These are phyloP conservation scores for Cercospora zeae-maydis DNA, from an alignment of 2,329 filamentous ascomycete genomes.

Conservation along the genomic window DNA sequence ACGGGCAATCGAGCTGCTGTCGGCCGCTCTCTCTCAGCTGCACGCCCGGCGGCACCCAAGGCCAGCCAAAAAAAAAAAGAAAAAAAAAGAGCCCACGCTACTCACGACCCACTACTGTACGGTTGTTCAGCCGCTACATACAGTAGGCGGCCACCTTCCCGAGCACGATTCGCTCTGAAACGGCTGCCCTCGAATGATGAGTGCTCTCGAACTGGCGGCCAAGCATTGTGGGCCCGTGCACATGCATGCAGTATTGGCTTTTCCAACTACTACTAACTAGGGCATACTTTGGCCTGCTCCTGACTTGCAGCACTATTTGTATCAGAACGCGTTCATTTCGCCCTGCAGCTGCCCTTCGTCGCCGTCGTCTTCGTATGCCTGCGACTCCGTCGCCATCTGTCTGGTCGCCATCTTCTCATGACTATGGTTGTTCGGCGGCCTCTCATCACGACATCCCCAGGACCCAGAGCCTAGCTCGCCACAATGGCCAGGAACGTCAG, in stretches of 20 bases:
- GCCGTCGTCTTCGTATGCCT: not conserved
- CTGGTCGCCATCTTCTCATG: not conserved
- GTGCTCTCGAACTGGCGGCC: constrained; percentile 3
- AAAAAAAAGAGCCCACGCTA: constrained; percentile 5
- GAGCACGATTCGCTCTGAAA: constrained; percentile 12
- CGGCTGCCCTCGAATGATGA: constrained; percentile 4
- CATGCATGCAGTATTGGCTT: not conserved
- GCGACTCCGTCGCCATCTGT: not conserved
- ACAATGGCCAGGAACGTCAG: constrained; percentile 9
- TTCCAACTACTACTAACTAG: not conserved
- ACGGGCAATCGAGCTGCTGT: not conserved
- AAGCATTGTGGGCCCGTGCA: constrained; percentile 8
- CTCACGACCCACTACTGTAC: constrained; percentile 1
- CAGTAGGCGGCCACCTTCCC: not conserved
- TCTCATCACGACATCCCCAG: not conserved
- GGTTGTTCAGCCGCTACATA: not conserved
- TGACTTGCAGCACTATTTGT: constrained; percentile 3
- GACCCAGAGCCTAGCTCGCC: not conserved
- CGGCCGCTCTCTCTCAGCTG: constrained; percentile 2
- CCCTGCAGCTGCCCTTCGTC: not conserved
- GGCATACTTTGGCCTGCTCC: not conserved
- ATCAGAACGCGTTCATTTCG: constrained; percentile 3
- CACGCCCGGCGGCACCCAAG: not conserved
- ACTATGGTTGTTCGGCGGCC: constrained; percentile 8
- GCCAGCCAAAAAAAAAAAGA: not conserved